Evolutionary conservation across 345 rosid species (phyloP).

Genomic region (Gossypium australe): DNA sequence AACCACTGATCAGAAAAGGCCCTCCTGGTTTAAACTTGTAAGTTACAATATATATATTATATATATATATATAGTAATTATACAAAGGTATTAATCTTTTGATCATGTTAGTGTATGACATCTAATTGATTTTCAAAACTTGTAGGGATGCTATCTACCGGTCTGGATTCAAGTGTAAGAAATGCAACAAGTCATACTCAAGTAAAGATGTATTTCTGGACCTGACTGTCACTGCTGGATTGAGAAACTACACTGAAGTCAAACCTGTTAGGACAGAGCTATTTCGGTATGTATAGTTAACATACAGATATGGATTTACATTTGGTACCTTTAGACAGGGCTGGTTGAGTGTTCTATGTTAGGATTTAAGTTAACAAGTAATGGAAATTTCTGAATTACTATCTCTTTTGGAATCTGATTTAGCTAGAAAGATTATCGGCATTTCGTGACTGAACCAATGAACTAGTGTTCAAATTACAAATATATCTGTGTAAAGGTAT

Average conservation of each 20-base stretch:
- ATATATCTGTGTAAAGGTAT: neutral
- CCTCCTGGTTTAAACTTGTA: conserved; percentile 88
- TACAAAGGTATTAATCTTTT: neutral
- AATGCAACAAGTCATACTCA: conserved; percentile 72
- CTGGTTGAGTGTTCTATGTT: neutral
- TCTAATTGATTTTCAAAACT: conserved; percentile 4
- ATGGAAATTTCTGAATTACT: neutral
- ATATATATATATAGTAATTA: neutral
- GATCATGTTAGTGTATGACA: neutral
- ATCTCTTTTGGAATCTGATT: neutral
- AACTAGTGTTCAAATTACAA: neutral
- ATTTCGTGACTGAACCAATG: neutral
- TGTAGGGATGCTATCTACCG: conserved; percentile 80
- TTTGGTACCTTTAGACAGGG: neutral
- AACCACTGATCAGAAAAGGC: conserved; percentile 82
- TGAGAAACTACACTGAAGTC: conserved; percentile 61
- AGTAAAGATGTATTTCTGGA: conserved; percentile 80
- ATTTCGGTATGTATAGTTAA: conserved; percentile 48
- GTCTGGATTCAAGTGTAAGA: conserved; percentile 83
- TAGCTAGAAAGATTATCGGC: neutral
- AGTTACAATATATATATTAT: conserved; percentile 26
- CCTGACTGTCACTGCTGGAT: conserved; percentile 69
- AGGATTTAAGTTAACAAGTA: neutral
- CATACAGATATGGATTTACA: neutral
- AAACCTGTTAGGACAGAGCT: conserved; percentile 68